phyloP scores from a whole-genome alignment of 2,329 filamentous ascomycete genomes.

The Leptographium wingfieldii region DNA sequence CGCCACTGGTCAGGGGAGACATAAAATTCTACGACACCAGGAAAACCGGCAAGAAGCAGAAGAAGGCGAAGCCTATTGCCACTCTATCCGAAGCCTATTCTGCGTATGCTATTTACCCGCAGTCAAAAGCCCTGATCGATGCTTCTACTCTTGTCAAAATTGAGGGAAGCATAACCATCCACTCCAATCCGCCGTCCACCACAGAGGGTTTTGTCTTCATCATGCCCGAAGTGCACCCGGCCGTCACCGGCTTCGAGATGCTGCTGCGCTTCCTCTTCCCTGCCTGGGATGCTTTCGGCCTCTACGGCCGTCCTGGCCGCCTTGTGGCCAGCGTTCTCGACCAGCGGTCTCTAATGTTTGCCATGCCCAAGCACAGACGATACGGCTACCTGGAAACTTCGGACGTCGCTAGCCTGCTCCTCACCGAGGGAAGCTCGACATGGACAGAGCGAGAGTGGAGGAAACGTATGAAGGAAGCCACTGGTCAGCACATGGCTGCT shows the following conservation, averaged over 20 bases:
- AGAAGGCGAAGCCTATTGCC: slow-evolving; percentile 81
- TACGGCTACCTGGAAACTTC: slow-evolving; percentile 86
- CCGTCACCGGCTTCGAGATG: slow-evolving; percentile 88
- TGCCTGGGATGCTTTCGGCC: slow-evolving; percentile 78
- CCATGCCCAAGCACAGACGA: slow-evolving; percentile 77
- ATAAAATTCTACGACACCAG: slow-evolving; percentile 90
- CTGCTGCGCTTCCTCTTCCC: slow-evolving; percentile 88
- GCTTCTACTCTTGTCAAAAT: slow-evolving; percentile 90
- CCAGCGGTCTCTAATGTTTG: slow-evolving; percentile 89
- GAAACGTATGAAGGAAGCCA: slow-evolving; percentile 76
- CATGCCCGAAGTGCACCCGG: slow-evolving; percentile 91
- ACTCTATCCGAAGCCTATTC: slow-evolving; percentile 85
- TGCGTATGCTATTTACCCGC: slow-evolving; percentile 90
- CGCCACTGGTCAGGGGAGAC: slow-evolving; percentile 63
- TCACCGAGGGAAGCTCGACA: slow-evolving; percentile 57
- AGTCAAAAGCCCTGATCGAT: slow-evolving; percentile 86
- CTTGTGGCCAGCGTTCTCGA: slow-evolving; percentile 82
- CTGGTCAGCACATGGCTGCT: slow-evolving; percentile 61
- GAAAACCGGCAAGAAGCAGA: slow-evolving; percentile 66
- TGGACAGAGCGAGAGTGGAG: slow-evolving; percentile 91
- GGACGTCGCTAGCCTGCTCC: slow-evolving; percentile 71
- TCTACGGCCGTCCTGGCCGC: slow-evolving; percentile 81
- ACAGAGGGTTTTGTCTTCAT: slow-evolving; percentile 94
- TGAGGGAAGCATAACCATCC: slow-evolving; percentile 80
- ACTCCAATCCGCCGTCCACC: slow-evolving; percentile 61